Base-by-base conservation (phyloP, 1,284 basidiomycete genomes). In the Uromyces viciae-fabae region DNA sequence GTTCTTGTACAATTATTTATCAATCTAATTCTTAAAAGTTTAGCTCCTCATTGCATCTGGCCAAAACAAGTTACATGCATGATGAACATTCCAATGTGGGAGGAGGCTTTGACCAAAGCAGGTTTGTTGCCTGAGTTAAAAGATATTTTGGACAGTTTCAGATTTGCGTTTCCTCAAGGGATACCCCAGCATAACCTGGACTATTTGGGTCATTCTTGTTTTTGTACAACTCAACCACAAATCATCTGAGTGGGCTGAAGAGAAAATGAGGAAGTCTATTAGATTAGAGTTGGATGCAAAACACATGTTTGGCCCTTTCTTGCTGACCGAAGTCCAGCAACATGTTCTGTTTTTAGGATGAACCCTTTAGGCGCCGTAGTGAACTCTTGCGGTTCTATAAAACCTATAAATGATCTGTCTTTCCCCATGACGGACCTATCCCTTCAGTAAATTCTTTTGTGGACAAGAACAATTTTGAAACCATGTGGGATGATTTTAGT, bases 401-500 rank as follows among this genome's bases (percentile, higher is more conserved):
- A n/a, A 71, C 68, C 68, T n/a, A 71, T 46, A 17, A 71, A 71
- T 25, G 40, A 71, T n/a, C 68, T 71, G 1, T 43, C 17, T 1
- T 71, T 8, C 15, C 68, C 68, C 4, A 5, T 7, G 3, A 46
- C 40, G 5, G 8, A 8, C 1, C 36, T 3, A 1, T 43, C 1
- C 38, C 38, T 22, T 71, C 40, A 3, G 68, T 71, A 11, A 71
- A 71, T 46, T 71, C 68, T 2, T 71, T 71, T 46, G 40, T 71
- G n/a, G 28, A 71, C 17, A 15, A 1, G 1, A 22, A 42, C 40
- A 31, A 71, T 5, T 71, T 43, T n/a, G 1, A 33, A 8, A 71
- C 36, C 22, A 71, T 42, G 2, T 71, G 68, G 68, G 68, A 71
- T 42, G 68, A 71, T 31, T 71, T 71, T 15, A 42, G n/a, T 28